Base-by-base conservation (phyloP, 768 basidiomycete species). In the Psilocybe sp. region DNA sequence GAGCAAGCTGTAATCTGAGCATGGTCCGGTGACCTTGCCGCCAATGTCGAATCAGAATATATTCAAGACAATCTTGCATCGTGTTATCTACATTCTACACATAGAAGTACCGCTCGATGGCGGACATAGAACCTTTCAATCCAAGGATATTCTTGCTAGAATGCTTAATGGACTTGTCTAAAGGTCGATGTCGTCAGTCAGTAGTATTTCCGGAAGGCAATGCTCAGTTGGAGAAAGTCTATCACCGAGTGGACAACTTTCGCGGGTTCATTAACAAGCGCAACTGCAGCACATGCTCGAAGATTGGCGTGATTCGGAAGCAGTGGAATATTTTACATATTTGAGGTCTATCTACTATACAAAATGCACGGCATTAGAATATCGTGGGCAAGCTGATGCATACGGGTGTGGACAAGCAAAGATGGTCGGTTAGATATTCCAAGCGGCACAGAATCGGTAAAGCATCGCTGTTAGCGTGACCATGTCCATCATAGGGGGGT, bases 401-500 rank as follows among this genome's bases (percentile, higher is more conserved):
- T 44, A 43, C 35, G 40, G 34, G 52, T 36, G 47, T 52, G 55
- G 55, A 47, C 47, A 51, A 44, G 19, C 9, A 43, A 34, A 13
- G n/a, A 39, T 45, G 20, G 15, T 53, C 73, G 23, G 18, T 34
- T 64, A 77, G 41, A 79, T 66, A 57, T 77, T 77, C 73, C 74
- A 80, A 43, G 73, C 64, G 39, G 70, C 74, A 58, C 85, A 87
- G 66, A 89, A 88, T 42, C 91, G 84, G 70, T 88, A 91, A 33
- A 92, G 75, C 89, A 92, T 91, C 47, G 82, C 81, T 23, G 89
- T 89, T 57, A 92, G 82, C 20, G 85, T 86, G 53, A 92, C 89
- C 40, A 81, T 83, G 74, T 92, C 89, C 90, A 92, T 92, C 68
- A 92, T 84, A 57, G 90, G 90, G 45, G 89, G 89, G 64, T 90